Conservation (phyloP, 257 asterid genomes). For the Sherardia arvensis region DNA sequence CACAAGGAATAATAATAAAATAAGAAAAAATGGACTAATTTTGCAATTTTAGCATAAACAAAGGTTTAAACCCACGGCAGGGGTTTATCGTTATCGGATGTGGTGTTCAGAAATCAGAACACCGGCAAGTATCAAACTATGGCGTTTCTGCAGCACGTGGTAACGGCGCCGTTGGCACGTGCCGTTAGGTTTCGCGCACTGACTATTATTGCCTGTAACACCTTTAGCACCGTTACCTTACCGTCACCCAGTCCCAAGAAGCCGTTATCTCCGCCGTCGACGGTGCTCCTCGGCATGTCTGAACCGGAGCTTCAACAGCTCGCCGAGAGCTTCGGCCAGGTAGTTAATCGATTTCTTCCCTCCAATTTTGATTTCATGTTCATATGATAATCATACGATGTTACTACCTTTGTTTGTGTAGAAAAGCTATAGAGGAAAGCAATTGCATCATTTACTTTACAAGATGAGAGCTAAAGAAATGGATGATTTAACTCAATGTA, state of each 20-base stretch:
- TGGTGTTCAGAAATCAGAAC: neutral
- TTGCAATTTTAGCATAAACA: neutral
- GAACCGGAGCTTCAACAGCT: slow-evolving; percentile 71
- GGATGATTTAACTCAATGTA: slow-evolving; percentile 67
- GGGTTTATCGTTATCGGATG: slow-evolving; percentile 12
- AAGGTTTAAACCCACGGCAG: neutral
- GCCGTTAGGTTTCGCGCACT: slow-evolving; percentile 37
- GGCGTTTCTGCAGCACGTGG: slow-evolving; percentile 45
- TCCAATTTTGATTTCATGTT: neutral
- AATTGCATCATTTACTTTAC: slow-evolving; percentile 74
- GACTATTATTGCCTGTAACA: slow-evolving; percentile 22
- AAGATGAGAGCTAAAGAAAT: slow-evolving; percentile 71
- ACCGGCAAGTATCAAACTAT: slow-evolving; percentile 7
- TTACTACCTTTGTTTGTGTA: slow-evolving; percentile 14
- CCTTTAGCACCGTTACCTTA: slow-evolving; percentile 20
- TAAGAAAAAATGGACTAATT: neutral
- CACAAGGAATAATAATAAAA: neutral
- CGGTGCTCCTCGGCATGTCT: slow-evolving; percentile 77
- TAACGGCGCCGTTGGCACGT: slow-evolving; percentile 33
- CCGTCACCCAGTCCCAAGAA: slow-evolving; percentile 32
- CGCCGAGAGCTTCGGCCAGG: slow-evolving; percentile 64
- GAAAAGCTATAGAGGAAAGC: slow-evolving; percentile 86
- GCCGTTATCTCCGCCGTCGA: slow-evolving; percentile 24
- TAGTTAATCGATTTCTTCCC: slow-evolving; percentile 2
- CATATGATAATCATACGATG: neutral